phyloP scores from a whole-genome alignment of 192 early-diverging fungal genomes.

The Coemansia sp. region DNA sequence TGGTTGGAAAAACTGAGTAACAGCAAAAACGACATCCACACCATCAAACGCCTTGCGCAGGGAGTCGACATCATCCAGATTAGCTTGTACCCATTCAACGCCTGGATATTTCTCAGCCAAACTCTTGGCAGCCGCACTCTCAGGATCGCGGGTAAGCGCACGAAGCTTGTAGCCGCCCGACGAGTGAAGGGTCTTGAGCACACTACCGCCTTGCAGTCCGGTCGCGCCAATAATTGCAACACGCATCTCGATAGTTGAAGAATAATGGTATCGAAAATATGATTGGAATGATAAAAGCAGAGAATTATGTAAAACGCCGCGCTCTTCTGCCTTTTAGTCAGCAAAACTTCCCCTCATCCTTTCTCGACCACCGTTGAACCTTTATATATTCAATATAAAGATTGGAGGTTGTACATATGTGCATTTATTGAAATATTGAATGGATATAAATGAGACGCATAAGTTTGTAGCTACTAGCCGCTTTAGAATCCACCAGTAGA shows the following conservation, averaged over 20 bases:
- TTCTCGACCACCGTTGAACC: no score
- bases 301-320: no score
- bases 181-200: conserved; percentile 29
- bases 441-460: no score
- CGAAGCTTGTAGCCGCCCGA: conserved; percentile 29
- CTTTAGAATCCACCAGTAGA: conserved; percentile 58
- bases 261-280: neutral
- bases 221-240: conserved; percentile 43
- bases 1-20: conserved; percentile 32
- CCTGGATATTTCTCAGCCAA: conserved; percentile 25
- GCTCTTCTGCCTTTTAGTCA: no score
- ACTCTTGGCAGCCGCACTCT: conserved; percentile 6
- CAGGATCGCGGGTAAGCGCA: conserved; percentile 29
- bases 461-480: no score
- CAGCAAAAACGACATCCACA: conserved; percentile 31
- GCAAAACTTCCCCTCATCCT: neutral
- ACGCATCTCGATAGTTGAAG: conserved; percentile 17
- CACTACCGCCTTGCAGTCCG: conserved; percentile 43
- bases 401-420: no score
- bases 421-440: no score
- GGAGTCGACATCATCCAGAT: conserved; percentile 22
- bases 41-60: conserved; percentile 27
- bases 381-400: no score
- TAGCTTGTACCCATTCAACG: conserved; percentile 23
- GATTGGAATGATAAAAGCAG: neutral